Evolutionary conservation across 2,329 filamentous ascomycete species (phyloP).

Genomic region (Elsinoe australis): DNA sequence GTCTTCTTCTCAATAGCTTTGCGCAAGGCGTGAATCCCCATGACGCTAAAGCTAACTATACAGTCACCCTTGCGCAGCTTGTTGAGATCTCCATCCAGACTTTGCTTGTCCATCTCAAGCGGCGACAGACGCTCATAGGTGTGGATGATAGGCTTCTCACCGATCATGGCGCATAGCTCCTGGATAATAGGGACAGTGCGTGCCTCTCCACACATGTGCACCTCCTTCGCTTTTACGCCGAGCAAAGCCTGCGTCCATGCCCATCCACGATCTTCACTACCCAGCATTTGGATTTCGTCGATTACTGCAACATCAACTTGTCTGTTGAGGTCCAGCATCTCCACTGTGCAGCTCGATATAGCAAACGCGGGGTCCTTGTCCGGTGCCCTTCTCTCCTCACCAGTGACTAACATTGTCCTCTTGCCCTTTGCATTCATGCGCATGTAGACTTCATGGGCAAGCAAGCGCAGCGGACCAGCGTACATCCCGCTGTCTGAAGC

Average conservation of each 20-base stretch:
- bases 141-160: constrained; percentile 76
- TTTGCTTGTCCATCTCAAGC: constrained; percentile 56
- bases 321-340: constrained; percentile 64
- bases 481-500: constrained; percentile 71
- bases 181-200: constrained; percentile 71
- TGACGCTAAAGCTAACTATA: constrained; percentile 75
- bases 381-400: constrained; percentile 65
- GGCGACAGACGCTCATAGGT: constrained; percentile 77
- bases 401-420: constrained; percentile 73
- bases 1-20: constrained; percentile 67
- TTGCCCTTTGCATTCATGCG: constrained; percentile 72
- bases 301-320: constrained; percentile 86
- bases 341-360: constrained; percentile 83
- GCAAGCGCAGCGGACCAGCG: constrained; percentile 75
- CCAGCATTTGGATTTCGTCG: constrained; percentile 98
- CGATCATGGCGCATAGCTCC: constrained; percentile 66
- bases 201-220: constrained; percentile 89
- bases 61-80: constrained; percentile 82
- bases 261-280: constrained; percentile 70
- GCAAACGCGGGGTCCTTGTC: constrained; percentile 44
- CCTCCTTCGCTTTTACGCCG: constrained; percentile 75
- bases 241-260: constrained; percentile 90
- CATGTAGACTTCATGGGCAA: constrained; percentile 93
- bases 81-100: constrained; percentile 56
- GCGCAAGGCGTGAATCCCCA: constrained; percentile 75